Base-by-base conservation (phyloP, 2,329 filamentous ascomycete species). In the Ophiostoma novo-ulmi region DNA sequence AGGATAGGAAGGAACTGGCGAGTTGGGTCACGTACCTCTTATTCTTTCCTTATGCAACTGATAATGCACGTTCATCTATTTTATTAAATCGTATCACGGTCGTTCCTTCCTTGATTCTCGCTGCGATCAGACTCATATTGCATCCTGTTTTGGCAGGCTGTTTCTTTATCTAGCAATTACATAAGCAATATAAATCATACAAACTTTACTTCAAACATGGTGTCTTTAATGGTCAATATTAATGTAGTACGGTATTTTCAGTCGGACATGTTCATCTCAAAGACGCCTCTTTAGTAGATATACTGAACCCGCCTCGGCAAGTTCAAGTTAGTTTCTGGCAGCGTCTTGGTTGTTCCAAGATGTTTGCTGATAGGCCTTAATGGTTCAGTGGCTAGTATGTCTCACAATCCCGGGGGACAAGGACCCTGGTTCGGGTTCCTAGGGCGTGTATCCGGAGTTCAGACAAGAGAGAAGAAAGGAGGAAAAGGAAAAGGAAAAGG, bases 1-100 rank as follows among this genome's bases (percentile, higher is more conserved):
- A 26, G 11, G 52, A 58, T 58, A 26, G 52, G 52, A 58, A 70
- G 52, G 69, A 31, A 38, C 6, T 66, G 58, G 39, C 44, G 22
- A n/a, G 58, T n/a, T 26, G 52, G 26, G 52, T 31, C 52, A 17
- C 52, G 44, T 10, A 17, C 26, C 17, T 58, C 14, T 31, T 58
- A n/a, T 31, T 58, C 52, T n/a, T 58, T 58, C 52, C 52, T n/a
- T 58, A 58, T 58, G 52, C n/a, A 8, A 11, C 3, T 10, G 5
- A 13, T 58, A 58, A 5, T 26, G 11, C 52, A 58, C 7, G 22
- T 58, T 58, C 13, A 58, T 26, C 11, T 22, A 8, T 31, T 58
- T 58, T 14, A 58, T 10, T 58, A 11, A n/a, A 26, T 58, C 6
- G n/a, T 58, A 13, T 31, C 52, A 22, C n/a, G 52, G 22, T 26